These are phyloP conservation scores for Scytalidium lignicola DNA, from an alignment of 2,329 filamentous ascomycete species.

Conservation along the genomic window DNA sequence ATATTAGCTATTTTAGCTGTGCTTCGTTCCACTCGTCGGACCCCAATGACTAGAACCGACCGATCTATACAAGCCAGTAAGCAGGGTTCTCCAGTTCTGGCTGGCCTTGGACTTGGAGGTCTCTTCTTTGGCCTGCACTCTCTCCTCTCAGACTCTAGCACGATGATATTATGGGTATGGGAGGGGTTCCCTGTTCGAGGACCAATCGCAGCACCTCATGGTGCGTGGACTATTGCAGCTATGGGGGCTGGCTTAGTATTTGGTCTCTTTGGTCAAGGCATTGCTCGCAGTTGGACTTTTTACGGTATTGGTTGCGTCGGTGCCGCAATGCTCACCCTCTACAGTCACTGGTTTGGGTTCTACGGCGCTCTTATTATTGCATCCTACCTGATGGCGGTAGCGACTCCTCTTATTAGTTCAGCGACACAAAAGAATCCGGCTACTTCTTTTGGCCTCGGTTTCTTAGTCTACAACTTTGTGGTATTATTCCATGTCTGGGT, in stretches of 20 bases:
- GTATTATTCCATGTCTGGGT: constrained; percentile 99
- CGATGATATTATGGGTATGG: constrained; percentile 99
- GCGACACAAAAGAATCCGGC: constrained; percentile 74
- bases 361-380: constrained; percentile 74
- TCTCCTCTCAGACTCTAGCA: constrained; percentile 91
- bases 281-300: constrained; percentile 73
- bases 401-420: constrained; percentile 68
- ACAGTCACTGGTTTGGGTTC: constrained; percentile 82
- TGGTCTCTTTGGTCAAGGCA: constrained; percentile 66
- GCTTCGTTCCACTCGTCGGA: constrained; percentile 66
- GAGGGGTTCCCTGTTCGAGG: constrained; percentile 89
- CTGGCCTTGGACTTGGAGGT: constrained; percentile 74
- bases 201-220: constrained; percentile 84
- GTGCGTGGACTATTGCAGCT: constrained; percentile 75
- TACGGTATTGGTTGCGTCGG: constrained; percentile 76
- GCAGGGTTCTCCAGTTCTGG: constrained; percentile 63
- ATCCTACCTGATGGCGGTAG: constrained; percentile 75
- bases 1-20: constrained; percentile 70
- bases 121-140: constrained; percentile 88
- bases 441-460: constrained; percentile 79
- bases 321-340: constrained; percentile 71
- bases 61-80: constrained; percentile 46
- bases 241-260: constrained; percentile 79
- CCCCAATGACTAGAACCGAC: constrained; percentile 36
- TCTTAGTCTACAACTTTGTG: constrained; percentile 87